Conservation (phyloP, 2,329 filamentous ascomycete genomes). For the Aspergillus novofumigatus region DNA sequence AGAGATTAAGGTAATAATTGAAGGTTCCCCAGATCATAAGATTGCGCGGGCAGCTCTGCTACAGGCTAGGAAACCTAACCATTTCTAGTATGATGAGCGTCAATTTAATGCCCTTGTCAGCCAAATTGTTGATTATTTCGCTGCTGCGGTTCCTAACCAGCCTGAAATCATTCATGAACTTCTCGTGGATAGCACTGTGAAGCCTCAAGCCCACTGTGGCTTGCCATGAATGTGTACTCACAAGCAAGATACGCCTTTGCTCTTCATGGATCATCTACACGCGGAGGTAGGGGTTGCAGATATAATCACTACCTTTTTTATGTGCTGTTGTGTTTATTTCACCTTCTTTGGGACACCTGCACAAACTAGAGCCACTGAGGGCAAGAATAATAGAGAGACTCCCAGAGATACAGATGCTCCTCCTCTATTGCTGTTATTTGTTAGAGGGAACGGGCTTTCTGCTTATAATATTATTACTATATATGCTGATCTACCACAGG, state of each 20-base stretch:
- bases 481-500: not conserved
- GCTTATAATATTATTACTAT: not conserved
- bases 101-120: conserved; percentile 15
- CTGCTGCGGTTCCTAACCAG: conserved; percentile 12
- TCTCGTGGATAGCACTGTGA: conserved; percentile 11
- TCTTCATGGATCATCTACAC: conserved; percentile 19
- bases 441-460: conserved; percentile 2
- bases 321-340: conserved; percentile 22
- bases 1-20: conserved; percentile 14
- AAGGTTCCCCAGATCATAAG: conserved; percentile 14
- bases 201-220: conserved; percentile 12
- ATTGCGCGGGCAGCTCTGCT: conserved; percentile 18
- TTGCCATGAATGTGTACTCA: conserved; percentile 10
- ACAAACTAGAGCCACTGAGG: not conserved
- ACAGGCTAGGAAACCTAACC: conserved; percentile 15
- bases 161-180: not conserved
- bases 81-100: conserved; percentile 14
- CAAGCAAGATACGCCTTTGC: conserved; percentile 12
- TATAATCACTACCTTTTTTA: conserved; percentile 17
- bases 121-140: conserved; percentile 17
- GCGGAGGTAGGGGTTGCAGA: conserved; percentile 6
- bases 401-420: not conserved
- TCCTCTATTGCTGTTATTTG: conserved; percentile 4
- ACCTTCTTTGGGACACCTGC: conserved; percentile 20
- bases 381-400: not conserved